phyloP scores from a whole-genome alignment of 2,329 filamentous ascomycete genomes.

The Hypocreales sp. region DNA sequence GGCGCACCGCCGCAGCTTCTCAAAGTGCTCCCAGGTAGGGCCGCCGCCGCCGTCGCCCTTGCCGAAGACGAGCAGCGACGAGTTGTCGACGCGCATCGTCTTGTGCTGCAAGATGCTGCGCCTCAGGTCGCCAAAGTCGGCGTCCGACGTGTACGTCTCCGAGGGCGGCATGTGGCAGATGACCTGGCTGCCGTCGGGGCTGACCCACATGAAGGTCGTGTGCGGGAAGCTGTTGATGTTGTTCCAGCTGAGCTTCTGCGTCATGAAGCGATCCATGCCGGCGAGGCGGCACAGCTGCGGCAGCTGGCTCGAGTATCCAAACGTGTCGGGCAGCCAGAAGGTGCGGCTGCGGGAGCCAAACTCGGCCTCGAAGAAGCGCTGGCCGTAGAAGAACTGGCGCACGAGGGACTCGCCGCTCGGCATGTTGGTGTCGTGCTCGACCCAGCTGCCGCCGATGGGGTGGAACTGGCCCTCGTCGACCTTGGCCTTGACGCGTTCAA shows the following conservation, averaged over 20 bases:
- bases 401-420: conserved; percentile 89
- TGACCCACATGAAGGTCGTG: conserved; percentile 97
- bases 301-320: conserved; percentile 90
- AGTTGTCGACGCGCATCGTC: conserved; percentile 83
- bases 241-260: conserved; percentile 98
- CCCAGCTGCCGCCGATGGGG: conserved; percentile 94
- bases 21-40: conserved; percentile 83
- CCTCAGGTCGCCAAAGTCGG: conserved; percentile 86
- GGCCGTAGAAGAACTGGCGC: conserved; percentile 88
- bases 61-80: conserved; percentile 83
- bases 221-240: conserved; percentile 99
- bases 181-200: conserved; percentile 88
- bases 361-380: conserved; percentile 83
- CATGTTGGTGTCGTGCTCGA: conserved; percentile 97
- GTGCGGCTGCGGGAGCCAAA: conserved; percentile 82
- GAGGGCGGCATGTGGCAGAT: conserved; percentile 94
- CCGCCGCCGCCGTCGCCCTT: conserved; percentile 95
- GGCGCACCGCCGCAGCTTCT: conserved; percentile 85
- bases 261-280: conserved; percentile 95
- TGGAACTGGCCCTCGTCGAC: conserved; percentile 85
- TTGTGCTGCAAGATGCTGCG: conserved; percentile 87
- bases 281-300: conserved; percentile 85
- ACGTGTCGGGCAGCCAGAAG: conserved; percentile 97
- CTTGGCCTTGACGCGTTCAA: conserved; percentile 80
- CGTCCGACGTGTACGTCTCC: conserved; percentile 89